Base-by-base conservation (phyloP, 345 rosid species). In the Hibiscus syriacus region DNA sequence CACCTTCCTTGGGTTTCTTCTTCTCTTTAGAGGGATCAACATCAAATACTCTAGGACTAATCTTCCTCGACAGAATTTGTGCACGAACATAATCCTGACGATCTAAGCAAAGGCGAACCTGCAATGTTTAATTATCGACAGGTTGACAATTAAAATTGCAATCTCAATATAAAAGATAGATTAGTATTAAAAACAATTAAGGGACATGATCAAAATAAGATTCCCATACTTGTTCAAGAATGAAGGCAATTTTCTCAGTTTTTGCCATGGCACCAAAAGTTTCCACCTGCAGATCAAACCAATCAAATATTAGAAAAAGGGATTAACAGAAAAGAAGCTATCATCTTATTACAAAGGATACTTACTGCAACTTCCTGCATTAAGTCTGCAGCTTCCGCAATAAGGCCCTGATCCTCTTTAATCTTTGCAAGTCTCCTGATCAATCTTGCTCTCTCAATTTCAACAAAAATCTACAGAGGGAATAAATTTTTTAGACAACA, bases 181-280 rank as follows among this genome's bases (percentile, higher is more conserved):
- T 36, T 45, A 43, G 26, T 16, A 43, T 23, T 19, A 2, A 71
- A 43, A 6, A 30, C 0, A 27, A 29, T 5, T 7, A 9, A 49
- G 53, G 22, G 17, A 22, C 2, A 30, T 22, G 55, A 65, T 17
- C 48, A 0, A 61, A 38, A 39, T 14, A 61, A 69, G 64, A 70
- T 26, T 23, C 2, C 36, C 80, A 8, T 82, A 90, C 98, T 79
- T 90, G 98, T 71, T 91, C 98, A 49, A 93, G 97, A 67, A 93
- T 90, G 74, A 93, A 87, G 0, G 97, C 96, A 71, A 89, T 91
- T 82, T 93, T 90, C 84, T 93, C 97, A 30, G 97, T 93, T 79
- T 90, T 89, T 17, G 97, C 98, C 98, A 93, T 89, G 32, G 97
- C 97, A 70, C 98, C 98, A 86, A 91, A 93, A 48, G 97, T 93